These are phyloP conservation scores for Mucor velutinosus DNA, from an alignment of 371 early-diverging fungal species.

Conservation along the genomic window DNA sequence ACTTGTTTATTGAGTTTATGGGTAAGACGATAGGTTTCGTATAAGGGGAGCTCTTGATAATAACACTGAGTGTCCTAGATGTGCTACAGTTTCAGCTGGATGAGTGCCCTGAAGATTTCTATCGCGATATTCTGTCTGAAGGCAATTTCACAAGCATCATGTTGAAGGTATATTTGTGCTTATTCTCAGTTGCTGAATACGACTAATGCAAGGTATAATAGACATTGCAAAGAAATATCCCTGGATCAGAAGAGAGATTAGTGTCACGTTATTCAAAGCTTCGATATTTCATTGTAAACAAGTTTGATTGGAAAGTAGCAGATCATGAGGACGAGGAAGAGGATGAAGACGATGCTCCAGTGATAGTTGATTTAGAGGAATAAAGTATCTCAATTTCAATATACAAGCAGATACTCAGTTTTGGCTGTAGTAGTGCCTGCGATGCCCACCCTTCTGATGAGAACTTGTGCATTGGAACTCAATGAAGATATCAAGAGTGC, in stretches of 20 bases:
- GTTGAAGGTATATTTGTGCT: slow-evolving; percentile 45
- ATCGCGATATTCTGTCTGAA: slow-evolving; percentile 69
- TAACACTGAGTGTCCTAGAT: slow-evolving; percentile 22
- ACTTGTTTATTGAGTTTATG: slow-evolving; percentile 60
- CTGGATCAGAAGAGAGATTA: slow-evolving; percentile 23
- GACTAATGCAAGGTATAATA: background rate
- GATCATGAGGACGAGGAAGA: slow-evolving; percentile 56
- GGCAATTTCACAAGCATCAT: slow-evolving; percentile 68
- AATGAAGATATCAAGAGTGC: no score
- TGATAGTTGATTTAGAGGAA: slow-evolving; percentile 43
- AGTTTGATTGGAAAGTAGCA: slow-evolving; percentile 55
- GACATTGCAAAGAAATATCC: slow-evolving; percentile 45
- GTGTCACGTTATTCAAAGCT: slow-evolving; percentile 35
- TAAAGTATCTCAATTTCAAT: background rate
- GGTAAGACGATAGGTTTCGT: slow-evolving; percentile 34
- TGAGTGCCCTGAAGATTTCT: slow-evolving; percentile 85
- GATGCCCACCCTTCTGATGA: background rate
- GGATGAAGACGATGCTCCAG: slow-evolving; percentile 70
- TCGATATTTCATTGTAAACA: slow-evolving; percentile 36
- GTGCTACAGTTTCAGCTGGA: slow-evolving; percentile 65
- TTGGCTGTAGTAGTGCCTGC: background rate
- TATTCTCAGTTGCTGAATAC: background rate
- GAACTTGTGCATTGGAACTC: background rate
- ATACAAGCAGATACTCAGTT: background rate
- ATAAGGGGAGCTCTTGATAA: background rate